Percentiles rank a stretch among this genome's conserved stretches.
These are phyloP conservation scores for Brassica cretica DNA, from an alignment of 345 rosid species.

Conservation along the genomic window DNA sequence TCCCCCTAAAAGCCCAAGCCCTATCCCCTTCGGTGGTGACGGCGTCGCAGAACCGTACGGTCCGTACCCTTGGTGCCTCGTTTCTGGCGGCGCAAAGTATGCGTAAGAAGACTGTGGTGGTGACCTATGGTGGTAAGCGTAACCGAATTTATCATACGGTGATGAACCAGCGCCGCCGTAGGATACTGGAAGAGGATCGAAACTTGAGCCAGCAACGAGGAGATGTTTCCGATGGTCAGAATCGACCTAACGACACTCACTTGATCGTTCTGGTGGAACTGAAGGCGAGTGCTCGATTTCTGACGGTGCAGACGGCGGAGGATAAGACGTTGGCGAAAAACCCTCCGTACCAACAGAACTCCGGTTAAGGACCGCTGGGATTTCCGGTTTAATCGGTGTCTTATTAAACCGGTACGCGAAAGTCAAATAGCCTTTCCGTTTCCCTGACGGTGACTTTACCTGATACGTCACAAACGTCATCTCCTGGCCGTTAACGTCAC, in stretches of 20 bases:
- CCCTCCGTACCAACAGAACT: conserved; percentile 10
- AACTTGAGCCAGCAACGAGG: background rate
- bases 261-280: conserved; percentile 16
- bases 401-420: conserved; percentile 57
- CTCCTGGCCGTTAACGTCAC: conserved; percentile 18
- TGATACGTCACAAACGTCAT: conserved; percentile 49
- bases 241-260: background rate
- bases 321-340: background rate
- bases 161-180: background rate
- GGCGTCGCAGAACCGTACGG: background rate
- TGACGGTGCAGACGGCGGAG: background rate
- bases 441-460: conserved; percentile 57
- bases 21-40: conserved; percentile 40
- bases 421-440: conserved; percentile 51
- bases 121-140: background rate
- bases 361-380: conserved; percentile 11
- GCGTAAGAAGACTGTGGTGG: background rate
- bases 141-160: background rate
- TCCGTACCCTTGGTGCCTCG: background rate
- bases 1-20: conserved; percentile 59
- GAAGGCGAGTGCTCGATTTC: background rate
- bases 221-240: background rate
- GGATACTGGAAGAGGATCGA: too few relatives aligned
- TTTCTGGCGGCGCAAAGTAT: background rate
- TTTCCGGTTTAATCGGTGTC: conserved; percentile 3